Percentiles rank a stretch among this genome's conserved stretches.
Evolutionary conservation across 805 yeast species (phyloP).

Genomic region (Metschnikowia reukaufii): DNA sequence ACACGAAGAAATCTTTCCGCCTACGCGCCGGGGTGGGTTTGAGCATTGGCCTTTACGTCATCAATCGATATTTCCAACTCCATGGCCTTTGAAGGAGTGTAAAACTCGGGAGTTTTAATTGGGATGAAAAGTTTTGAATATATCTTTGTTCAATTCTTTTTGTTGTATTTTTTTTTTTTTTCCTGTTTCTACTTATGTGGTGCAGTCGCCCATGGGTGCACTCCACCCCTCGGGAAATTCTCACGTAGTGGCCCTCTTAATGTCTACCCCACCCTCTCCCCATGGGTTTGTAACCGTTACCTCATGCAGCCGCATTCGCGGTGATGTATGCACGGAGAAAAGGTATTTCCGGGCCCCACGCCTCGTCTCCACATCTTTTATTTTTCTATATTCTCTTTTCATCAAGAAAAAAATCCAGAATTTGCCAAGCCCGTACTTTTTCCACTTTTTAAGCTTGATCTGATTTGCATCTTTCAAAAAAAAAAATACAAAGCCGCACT

Average conservation of each 20-base stretch:
- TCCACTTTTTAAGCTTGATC: background rate
- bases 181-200: background rate
- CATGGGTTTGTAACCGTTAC: slow-evolving; percentile 6
- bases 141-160: background rate
- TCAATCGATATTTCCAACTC: no score
- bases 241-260: background rate
- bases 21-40: background rate
- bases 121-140: no score
- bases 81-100: no score
- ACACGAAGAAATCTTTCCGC: background rate
- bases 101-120: no score
- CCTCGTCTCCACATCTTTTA: slow-evolving; percentile 13
- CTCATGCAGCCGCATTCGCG: slow-evolving; percentile 8
- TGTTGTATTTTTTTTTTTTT: background rate
- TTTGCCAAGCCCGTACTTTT: background rate
- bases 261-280: slow-evolving; percentile 13
- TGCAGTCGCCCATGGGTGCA: slow-evolving; percentile 1
- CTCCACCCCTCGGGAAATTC: slow-evolving; percentile 1
- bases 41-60: no score
- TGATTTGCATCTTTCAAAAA: background rate
- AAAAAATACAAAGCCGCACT: background rate
- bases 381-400: background rate
- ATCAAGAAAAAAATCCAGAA: background rate
- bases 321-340: slow-evolving; percentile 18
- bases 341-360: slow-evolving; percentile 17